A percentile compares a stretch with the other conserved stretches of the same genome.
Conservation (phyloP, 2,329 filamentous ascomycete species). For the Verticillium isaacii region DNA sequence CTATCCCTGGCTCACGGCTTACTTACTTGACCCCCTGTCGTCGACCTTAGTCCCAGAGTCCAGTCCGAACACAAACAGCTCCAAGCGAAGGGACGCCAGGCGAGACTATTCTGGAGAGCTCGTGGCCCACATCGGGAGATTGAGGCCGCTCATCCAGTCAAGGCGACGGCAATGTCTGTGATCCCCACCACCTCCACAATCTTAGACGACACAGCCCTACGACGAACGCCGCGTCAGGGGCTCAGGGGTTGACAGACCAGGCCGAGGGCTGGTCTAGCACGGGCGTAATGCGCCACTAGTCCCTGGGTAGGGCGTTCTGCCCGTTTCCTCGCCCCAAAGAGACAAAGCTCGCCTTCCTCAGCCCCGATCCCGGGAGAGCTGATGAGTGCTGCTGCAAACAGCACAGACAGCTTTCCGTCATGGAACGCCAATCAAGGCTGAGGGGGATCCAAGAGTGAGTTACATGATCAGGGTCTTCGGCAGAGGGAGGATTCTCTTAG, state of each 20-base stretch:
- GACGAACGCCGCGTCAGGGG: neutral
- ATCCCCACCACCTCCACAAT: neutral
- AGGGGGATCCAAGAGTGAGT: too few relatives aligned
- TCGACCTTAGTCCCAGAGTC: neutral
- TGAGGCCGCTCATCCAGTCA: neutral
- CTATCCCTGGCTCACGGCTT: too few relatives aligned
- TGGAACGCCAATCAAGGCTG: neutral
- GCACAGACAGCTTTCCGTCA: neutral
- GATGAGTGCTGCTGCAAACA: too few relatives aligned
- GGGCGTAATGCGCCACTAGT: neutral
- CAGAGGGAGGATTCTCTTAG: neutral
- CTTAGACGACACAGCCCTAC: neutral
- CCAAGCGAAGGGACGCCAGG: neutral
- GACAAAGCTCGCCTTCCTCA: neutral
- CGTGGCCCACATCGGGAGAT: neutral
- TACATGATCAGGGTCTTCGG: too few relatives aligned
- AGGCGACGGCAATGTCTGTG: neutral
- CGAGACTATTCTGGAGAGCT: neutral
- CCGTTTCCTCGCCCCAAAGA: neutral
- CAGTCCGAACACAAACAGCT: neutral
- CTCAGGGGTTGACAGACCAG: neutral
- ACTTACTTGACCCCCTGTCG: neutral
- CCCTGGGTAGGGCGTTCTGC: neutral
- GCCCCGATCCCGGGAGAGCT: too few relatives aligned
- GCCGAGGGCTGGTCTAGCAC: neutral